Base-by-base conservation (phyloP, 2,329 filamentous ascomycete species). In the Fusarium albosuccineum region DNA sequence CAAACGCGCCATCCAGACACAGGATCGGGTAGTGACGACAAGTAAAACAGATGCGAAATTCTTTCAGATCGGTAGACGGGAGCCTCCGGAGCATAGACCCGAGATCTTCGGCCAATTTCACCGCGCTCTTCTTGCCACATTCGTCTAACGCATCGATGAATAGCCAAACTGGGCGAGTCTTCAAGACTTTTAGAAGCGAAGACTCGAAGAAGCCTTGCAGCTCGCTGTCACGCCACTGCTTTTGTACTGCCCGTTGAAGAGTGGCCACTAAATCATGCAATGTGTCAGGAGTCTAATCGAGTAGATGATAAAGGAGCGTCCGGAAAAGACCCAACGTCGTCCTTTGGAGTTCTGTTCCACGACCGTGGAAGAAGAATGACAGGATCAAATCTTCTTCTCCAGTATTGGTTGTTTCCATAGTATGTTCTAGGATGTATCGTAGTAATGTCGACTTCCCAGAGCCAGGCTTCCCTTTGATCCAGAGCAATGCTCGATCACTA, bases 381-480 rank as follows among this genome's bases (percentile, higher is more conserved):
- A 79, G 62, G 6, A 73, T 49, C 6, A 77, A 37, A 3, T 29
- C 40, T 3, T 33, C 14, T 4, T 57, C 56, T 54, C 57, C 5
- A 9, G 9, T 17, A 1, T 33, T 42, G 62, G 33, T 75, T 74
- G 10, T 22, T 22, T 22, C 22, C 22, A 4, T 22, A 5, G 22
- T 22, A 22, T 22, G 22, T 22, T 78, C 64, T 11, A 81, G 69
- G 2, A 80, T 30, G 60, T 75, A 73, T 34, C 69, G 70, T 48
- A 82, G 68, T 33, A 82, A 57, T 2, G 79, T 82, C 6, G 78
- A 81, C 54, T 82, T 82, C 2, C 80, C 79, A 1, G 76, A 75
- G 6, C 79, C 79, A 4, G 80, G 79, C 27, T 81, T 79, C 2
- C 80, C 80, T 49, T 77, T 78, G 36, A 82, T 76, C 78, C 77